phyloP scores from a whole-genome alignment of 805 yeast genomes.

The Candida caryicola region DNA sequence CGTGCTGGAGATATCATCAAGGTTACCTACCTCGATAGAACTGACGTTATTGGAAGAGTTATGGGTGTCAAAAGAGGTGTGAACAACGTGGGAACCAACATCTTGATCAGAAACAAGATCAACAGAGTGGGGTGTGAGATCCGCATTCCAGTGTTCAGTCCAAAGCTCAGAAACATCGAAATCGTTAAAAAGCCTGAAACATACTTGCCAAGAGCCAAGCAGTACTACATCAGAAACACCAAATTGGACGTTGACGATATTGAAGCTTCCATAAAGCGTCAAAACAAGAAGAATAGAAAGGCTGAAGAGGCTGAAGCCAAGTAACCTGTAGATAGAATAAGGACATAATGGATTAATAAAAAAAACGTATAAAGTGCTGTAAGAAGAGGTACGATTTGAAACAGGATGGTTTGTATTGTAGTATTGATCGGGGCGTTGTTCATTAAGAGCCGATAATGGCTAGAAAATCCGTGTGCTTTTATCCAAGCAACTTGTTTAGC shows the following conservation, averaged over 20 bases:
- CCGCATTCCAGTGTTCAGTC: slow-evolving; percentile 77
- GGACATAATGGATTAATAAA: no score
- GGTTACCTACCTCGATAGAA: slow-evolving; percentile 65
- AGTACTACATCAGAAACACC: slow-evolving; percentile 82
- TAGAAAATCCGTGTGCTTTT: no score
- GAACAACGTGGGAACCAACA: slow-evolving; percentile 65
- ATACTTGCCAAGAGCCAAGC: slow-evolving; percentile 77
- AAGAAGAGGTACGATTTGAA: no score
- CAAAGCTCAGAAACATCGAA: slow-evolving; percentile 74
- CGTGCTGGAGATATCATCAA: slow-evolving; percentile 82
- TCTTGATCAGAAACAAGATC: slow-evolving; percentile 80
- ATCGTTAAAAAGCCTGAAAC: slow-evolving; percentile 68
- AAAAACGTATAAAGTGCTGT: not conserved
- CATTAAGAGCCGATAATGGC: slow-evolving; percentile 1
- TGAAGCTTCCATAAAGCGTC: slow-evolving; percentile 38
- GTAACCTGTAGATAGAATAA: slow-evolving; percentile 5
- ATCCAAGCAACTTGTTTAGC: slow-evolving; percentile 8
- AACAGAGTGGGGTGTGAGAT: slow-evolving; percentile 83
- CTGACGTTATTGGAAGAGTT: slow-evolving; percentile 73
- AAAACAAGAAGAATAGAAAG: slow-evolving; percentile 13
- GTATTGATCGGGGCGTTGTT: no score
- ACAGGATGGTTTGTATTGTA: no score
- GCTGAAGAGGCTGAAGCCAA: slow-evolving; percentile 5
- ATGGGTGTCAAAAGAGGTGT: slow-evolving; percentile 65
- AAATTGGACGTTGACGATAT: slow-evolving; percentile 74